Percentiles rank a stretch among this genome's conserved stretches.
These are phyloP conservation scores for Phaseolus lunatus DNA, from an alignment of 306 rosid species.

Conservation along the genomic window DNA sequence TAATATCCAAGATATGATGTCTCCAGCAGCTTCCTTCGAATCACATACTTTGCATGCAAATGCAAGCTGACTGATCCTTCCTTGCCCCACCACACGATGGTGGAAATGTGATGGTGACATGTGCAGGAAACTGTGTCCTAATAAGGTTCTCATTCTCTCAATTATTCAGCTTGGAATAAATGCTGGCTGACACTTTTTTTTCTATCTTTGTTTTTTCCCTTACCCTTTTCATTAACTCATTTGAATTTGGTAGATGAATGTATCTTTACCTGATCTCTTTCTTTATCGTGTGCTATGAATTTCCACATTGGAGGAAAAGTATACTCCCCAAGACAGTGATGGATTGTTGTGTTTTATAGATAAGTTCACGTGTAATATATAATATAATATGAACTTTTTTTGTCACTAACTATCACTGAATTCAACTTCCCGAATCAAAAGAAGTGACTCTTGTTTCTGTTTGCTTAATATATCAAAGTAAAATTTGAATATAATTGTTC, in stretches of 20 bases:
- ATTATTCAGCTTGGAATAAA: slow-evolving; percentile 27
- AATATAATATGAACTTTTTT: background rate
- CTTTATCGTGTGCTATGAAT: background rate
- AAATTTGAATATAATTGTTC: background rate
- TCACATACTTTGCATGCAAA: background rate
- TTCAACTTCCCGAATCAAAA: background rate
- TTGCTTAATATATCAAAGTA: background rate
- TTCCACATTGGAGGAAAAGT: background rate
- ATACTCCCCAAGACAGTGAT: background rate
- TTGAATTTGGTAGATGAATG: background rate
- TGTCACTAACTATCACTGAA: background rate
- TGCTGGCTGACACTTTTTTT: slow-evolving; percentile 21
- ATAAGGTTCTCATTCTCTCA: slow-evolving; percentile 32
- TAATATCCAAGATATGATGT: slow-evolving; percentile 17
- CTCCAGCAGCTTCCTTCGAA: slow-evolving; percentile 24
- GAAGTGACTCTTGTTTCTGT: background rate
- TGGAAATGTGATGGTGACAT: slow-evolving; percentile 27
- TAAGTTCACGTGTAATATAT: background rate
- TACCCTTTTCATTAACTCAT: background rate
- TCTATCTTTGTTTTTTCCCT: slow-evolving; percentile 21
- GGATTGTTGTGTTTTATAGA: background rate
- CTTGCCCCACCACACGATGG: slow-evolving; percentile 27
- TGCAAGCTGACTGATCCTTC: background rate
- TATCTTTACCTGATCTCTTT: slow-evolving; percentile 7
- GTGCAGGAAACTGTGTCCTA: slow-evolving; percentile 17